phyloP scores from a whole-genome alignment of 2,329 filamentous ascomycete species.

The Verticillium tricorpus region DNA sequence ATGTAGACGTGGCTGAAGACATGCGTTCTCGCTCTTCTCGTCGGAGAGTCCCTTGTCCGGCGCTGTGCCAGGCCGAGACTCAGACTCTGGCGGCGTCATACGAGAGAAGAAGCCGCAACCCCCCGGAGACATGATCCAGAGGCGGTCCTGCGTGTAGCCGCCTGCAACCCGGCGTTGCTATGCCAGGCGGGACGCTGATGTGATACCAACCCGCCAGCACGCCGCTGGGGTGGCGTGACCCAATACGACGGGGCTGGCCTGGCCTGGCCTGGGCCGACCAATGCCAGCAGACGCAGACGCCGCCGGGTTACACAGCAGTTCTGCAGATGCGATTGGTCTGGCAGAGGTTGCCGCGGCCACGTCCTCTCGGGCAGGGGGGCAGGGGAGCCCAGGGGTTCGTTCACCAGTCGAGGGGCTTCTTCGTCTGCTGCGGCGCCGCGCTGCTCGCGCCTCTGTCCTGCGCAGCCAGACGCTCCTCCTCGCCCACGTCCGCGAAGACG shows the following conservation, averaged over 20 bases:
- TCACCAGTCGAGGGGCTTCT: slow-evolving; percentile 34
- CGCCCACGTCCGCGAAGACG: slow-evolving; percentile 22
- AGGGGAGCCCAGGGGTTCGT: slow-evolving; percentile 8
- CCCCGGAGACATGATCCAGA: not conserved
- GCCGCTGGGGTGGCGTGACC: not conserved
- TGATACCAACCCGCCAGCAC: not conserved
- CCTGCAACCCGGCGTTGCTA: not conserved
- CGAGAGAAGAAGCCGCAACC: not conserved
- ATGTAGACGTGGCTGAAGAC: not conserved
- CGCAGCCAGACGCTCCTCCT: slow-evolving; percentile 20
- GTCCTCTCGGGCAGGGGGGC: not conserved
- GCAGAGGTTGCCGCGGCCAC: not conserved
- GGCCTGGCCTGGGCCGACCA: not conserved
- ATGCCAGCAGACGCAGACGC: not conserved
- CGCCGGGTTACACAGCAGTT: not conserved
- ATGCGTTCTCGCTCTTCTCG: not conserved
- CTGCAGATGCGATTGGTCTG: not conserved
- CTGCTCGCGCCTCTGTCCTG: slow-evolving; percentile 20
- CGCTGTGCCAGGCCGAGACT: not conserved
- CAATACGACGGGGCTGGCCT: not conserved
- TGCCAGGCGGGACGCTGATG: not conserved
- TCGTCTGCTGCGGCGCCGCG: slow-evolving; percentile 16
- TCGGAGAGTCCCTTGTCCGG: not conserved
- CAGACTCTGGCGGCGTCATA: not conserved
- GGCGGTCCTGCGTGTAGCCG: not conserved